These are phyloP conservation scores for Huntiella abstrusa DNA, from an alignment of 2,329 filamentous ascomycete genomes.

Conservation along the genomic window DNA sequence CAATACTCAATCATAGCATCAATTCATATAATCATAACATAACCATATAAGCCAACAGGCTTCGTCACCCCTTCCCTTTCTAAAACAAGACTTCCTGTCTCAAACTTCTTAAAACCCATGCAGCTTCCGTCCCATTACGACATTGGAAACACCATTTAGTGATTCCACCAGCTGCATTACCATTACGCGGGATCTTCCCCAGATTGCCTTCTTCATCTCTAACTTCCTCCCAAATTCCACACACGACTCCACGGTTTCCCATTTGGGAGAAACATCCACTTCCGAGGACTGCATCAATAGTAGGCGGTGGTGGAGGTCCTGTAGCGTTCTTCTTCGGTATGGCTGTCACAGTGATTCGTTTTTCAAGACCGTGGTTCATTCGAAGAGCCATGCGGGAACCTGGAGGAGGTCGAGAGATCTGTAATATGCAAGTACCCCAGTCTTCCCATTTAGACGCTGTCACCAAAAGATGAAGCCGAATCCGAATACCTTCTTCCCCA, in stretches of 20 bases:
- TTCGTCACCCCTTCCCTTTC: not conserved
- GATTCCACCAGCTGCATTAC: conserved; percentile 33
- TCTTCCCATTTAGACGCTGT: conserved; percentile 72
- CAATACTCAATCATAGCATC: no score
- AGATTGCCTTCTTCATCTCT: conserved; percentile 41
- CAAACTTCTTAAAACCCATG: conserved; percentile 36
- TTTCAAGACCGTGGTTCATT: conserved; percentile 52
- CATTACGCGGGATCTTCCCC: conserved; percentile 31
- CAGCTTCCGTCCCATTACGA: conserved; percentile 31
- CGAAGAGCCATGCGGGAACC: conserved; percentile 39
- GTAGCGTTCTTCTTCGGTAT: conserved; percentile 39
- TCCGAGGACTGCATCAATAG: conserved; percentile 70
- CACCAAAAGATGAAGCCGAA: conserved; percentile 68
- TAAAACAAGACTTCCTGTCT: conserved; percentile 30
- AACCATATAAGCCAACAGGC: not conserved
- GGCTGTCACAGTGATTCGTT: conserved; percentile 62
- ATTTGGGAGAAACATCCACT: conserved; percentile 72
- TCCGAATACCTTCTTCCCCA: conserved; percentile 63
- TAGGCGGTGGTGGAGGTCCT: conserved; percentile 34
- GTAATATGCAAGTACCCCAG: conserved; percentile 66
- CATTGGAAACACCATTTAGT: conserved; percentile 48
- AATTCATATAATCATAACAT: not conserved
- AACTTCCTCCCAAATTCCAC: conserved; percentile 70
- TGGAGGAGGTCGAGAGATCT: conserved; percentile 57
- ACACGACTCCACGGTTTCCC: conserved; percentile 68